A percentile compares a stretch with the other conserved stretches of the same genome.
Conservation (phyloP, 306 rosid genomes). For the Betula pendula region DNA sequence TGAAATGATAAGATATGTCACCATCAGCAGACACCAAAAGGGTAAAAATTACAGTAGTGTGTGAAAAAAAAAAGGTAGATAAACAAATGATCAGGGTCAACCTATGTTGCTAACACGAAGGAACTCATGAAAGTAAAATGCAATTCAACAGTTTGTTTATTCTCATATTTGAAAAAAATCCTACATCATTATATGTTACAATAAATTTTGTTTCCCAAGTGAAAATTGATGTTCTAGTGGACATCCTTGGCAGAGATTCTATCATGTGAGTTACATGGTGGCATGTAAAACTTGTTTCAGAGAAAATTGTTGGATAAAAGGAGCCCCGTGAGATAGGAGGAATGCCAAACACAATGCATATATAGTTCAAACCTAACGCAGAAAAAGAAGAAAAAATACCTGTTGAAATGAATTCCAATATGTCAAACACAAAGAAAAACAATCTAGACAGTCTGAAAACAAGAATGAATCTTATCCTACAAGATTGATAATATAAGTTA, state of each 20-base stretch:
- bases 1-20: constrained; percentile 28
- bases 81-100: neutral
- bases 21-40: neutral
- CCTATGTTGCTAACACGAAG: neutral
- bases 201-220: neutral
- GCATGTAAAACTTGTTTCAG: neutral
- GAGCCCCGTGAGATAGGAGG: neutral
- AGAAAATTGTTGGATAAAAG: neutral
- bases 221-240: neutral
- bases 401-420: neutral
- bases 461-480: constrained; percentile 4
- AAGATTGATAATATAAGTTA: constrained; percentile 29
- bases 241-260: neutral
- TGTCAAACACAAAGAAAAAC: neutral
- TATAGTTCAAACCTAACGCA: neutral
- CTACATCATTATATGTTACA: neutral
- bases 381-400: neutral
- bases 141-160: neutral
- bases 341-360: neutral
- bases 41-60: neutral
- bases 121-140: neutral
- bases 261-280: neutral
- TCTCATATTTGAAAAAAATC: neutral
- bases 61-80: neutral
- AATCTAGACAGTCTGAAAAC: constrained; percentile 2